A percentile compares a stretch with the other conserved stretches of the same genome.
These are phyloP conservation scores for Kernera saxatilis DNA, from an alignment of 345 rosid genomes.

Conservation along the genomic window DNA sequence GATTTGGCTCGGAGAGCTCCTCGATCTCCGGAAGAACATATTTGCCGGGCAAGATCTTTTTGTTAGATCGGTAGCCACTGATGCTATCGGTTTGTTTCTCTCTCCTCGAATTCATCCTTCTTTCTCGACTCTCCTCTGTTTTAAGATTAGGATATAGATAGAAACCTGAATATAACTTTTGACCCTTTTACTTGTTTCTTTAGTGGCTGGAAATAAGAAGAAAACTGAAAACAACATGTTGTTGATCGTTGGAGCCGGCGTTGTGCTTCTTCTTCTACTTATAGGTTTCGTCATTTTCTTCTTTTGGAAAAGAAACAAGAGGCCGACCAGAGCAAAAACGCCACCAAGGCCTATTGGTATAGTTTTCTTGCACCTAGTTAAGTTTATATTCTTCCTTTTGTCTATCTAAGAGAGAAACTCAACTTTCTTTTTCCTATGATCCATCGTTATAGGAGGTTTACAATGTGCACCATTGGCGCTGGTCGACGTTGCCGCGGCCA, in stretches of 20 bases:
- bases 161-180: too few species aligned
- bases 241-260: not conserved
- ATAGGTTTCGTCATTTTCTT: not conserved
- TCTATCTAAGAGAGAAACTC: too few species aligned
- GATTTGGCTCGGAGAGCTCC: not conserved
- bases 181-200: too few species aligned
- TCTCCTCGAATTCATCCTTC: too few species aligned
- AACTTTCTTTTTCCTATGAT: too few species aligned
- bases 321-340: not conserved
- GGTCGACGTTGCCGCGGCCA: not conserved
- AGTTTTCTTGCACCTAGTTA: too few species aligned
- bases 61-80: not conserved
- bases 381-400: too few species aligned
- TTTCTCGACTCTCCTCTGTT: not conserved
- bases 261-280: not conserved
- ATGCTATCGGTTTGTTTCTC: not conserved
- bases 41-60: not conserved
- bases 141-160: too few species aligned
- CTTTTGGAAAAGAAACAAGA: not conserved
- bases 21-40: not conserved
- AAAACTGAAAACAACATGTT: not conserved
- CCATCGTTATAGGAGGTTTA: not conserved
- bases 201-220: not conserved
- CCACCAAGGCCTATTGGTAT: too few species aligned
- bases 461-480: not conserved